These are phyloP conservation scores for Lachnellula occidentalis DNA, from an alignment of 2,329 filamentous ascomycete species.

Conservation along the genomic window DNA sequence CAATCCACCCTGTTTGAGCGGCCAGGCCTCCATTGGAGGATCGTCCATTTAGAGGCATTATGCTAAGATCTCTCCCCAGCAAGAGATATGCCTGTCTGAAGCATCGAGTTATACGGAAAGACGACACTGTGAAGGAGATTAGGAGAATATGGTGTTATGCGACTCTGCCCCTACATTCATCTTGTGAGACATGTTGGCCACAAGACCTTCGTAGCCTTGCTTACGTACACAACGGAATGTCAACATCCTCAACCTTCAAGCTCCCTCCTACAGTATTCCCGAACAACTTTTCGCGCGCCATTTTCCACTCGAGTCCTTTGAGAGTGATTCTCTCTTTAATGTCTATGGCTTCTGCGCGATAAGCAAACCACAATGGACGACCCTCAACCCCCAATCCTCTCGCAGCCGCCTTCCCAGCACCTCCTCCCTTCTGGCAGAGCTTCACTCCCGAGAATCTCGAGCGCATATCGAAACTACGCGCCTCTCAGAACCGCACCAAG, in stretches of 20 bases:
- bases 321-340: background rate
- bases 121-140: background rate
- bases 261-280: background rate
- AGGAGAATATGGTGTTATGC: background rate
- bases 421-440: conserved; percentile 83
- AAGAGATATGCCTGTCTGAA: conserved; percentile 4
- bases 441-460: conserved; percentile 74
- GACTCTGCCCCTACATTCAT: background rate
- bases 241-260: background rate
- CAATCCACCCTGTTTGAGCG: conserved; percentile 25
- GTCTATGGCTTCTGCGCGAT: background rate
- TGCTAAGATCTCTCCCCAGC: conserved; percentile 3
- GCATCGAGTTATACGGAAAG: conserved; percentile 7
- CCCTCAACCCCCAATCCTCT: conserved; percentile 42
- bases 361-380: conserved; percentile 51
- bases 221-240: background rate
- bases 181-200: background rate
- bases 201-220: conserved; percentile 2
- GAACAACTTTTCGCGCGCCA: background rate
- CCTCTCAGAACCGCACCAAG: conserved; percentile 19
- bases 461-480: conserved; percentile 46
- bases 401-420: conserved; percentile 72
- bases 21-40: conserved; percentile 20
- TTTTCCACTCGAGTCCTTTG: no score
- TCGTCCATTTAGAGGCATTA: conserved; percentile 17